phyloP scores from a whole-genome alignment of 768 basidiomycete species.

The Goffeauzyma gilvescens region DNA sequence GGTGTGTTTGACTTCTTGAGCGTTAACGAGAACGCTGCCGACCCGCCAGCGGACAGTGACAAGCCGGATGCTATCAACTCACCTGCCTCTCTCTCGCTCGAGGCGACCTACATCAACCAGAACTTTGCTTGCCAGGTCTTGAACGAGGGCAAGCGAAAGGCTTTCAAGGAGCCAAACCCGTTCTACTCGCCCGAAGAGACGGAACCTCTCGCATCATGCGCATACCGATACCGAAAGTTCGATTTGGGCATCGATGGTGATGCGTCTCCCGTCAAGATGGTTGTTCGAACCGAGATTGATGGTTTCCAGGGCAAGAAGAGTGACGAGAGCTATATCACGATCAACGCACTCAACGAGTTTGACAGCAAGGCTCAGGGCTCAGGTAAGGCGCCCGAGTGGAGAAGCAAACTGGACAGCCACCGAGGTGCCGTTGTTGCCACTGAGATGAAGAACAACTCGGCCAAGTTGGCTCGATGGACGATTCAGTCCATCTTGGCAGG shows the following conservation, averaged over 20 bases:
- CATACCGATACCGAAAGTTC: conserved; percentile 88
- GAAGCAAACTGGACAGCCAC: conserved; percentile 86
- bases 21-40: conserved; percentile 94
- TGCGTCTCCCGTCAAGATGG: conserved; percentile 50
- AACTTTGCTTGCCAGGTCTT: conserved; percentile 96
- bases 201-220: conserved; percentile 84
- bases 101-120: conserved; percentile 97
- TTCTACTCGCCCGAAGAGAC: conserved; percentile 78
- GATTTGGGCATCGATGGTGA: conserved; percentile 78
- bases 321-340: conserved; percentile 59
- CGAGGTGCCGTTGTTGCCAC: conserved; percentile 94
- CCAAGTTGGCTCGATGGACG: conserved; percentile 92
- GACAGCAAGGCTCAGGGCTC: conserved; percentile 74
- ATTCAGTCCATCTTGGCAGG: conserved; percentile 88
- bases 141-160: conserved; percentile 48
- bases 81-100: conserved; percentile 77
- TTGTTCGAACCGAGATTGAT: conserved; percentile 91
- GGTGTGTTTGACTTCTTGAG: conserved; percentile 63
- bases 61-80: conserved; percentile 66
- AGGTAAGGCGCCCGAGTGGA: conserved; percentile 96
- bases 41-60: conserved; percentile 52
- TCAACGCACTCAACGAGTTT: conserved; percentile 93
- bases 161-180: conserved; percentile 75
- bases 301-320: conserved; percentile 50
- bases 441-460: conserved; percentile 99